Base-by-base conservation (phyloP, 106 monocot genomes). In the Acanthochlamys bracteata region DNA sequence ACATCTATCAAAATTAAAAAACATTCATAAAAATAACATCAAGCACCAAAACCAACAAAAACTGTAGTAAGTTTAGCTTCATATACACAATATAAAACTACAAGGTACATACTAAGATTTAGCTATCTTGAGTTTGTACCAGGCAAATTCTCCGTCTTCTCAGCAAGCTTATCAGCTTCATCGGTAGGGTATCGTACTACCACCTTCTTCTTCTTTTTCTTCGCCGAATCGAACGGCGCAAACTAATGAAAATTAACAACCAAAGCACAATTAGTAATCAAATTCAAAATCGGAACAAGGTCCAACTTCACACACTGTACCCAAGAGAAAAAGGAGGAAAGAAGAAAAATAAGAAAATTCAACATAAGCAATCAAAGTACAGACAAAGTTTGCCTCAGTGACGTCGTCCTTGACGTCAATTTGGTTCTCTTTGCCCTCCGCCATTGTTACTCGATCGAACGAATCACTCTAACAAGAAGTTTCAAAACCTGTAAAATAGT, bases 201-300 rank as follows among this genome's bases (percentile, higher is more conserved):
- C 13, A 72, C 75, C 63, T 86, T 86, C 81, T 86, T 86, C 73
- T 86, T 86, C 78, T 86, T 86, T 75, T 86, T 86, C 75, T 86
- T 86, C 11, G 81, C 61, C 3, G 81, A 78, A 73, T 86, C 85
- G 24, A 86, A 86, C 10, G 81, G 81, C 10, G 69, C 70, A 70
- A 84, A 54, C 84, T 84, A 84, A 24, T 11, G 65, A 17, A 65
- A 16, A 25, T 10, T 22, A 43, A 39, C 16, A 55, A 67, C 20
- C 11, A 66, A 26, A 41, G 53, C 10, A 42, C 7, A 51, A 61
- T 12, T 14, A 33, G 49, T 1, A 24, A 43, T 7, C 33, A 33
- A n/a, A n/a, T n/a, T n/a, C n/a, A n/a, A n/a, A n/a, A n/a, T n/a
- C n/a, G n/a, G n/a, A n/a, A n/a, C n/a, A n/a, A n/a, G n/a, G n/a